Evolutionary conservation across 108 stramenopile species (phyloP).

Genomic region (Stephanodiscus triporus): DNA sequence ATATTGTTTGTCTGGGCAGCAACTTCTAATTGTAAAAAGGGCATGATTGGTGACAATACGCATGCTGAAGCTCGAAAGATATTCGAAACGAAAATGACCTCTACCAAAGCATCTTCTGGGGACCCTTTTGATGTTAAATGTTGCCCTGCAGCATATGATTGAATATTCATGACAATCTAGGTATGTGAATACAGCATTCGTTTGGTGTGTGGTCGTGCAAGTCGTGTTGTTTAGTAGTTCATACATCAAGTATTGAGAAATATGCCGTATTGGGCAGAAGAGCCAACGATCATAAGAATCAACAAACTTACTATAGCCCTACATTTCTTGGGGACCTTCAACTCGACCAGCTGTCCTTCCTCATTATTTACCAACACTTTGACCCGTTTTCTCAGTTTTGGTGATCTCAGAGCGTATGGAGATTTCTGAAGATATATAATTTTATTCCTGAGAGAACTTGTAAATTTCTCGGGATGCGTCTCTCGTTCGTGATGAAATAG

Average conservation of each 20-base stretch:
- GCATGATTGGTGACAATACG: slow-evolving; percentile 34
- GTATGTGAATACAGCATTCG: neutral
- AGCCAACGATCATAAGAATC: neutral
- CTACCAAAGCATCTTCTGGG: slow-evolving; percentile 51
- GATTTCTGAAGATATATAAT: slow-evolving; percentile 62
- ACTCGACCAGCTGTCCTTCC: slow-evolving; percentile 29
- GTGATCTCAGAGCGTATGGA: slow-evolving; percentile 36
- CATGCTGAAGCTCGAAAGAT: slow-evolving; percentile 37
- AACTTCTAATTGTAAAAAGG: slow-evolving; percentile 44
- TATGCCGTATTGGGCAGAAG: neutral
- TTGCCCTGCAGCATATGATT: slow-evolving; percentile 56
- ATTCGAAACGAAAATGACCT: slow-evolving; percentile 58
- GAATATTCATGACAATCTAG: slow-evolving; percentile 55
- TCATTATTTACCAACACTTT: slow-evolving; percentile 44
- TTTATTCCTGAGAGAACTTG: slow-evolving; percentile 60
- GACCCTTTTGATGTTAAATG: slow-evolving; percentile 44
- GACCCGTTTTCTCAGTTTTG: slow-evolving; percentile 37
- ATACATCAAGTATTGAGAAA: no score
- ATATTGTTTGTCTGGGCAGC: slow-evolving; percentile 51
- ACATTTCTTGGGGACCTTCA: slow-evolving; percentile 49
- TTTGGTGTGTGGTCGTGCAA: neutral
- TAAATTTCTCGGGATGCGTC: slow-evolving; percentile 62
- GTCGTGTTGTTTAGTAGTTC: no score
- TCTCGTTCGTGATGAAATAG: slow-evolving; percentile 65
- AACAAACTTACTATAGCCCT: slow-evolving; percentile 40